Evolutionary conservation across 306 rosid genomes (phyloP).

Genomic region (Phaseolus lunatus): DNA sequence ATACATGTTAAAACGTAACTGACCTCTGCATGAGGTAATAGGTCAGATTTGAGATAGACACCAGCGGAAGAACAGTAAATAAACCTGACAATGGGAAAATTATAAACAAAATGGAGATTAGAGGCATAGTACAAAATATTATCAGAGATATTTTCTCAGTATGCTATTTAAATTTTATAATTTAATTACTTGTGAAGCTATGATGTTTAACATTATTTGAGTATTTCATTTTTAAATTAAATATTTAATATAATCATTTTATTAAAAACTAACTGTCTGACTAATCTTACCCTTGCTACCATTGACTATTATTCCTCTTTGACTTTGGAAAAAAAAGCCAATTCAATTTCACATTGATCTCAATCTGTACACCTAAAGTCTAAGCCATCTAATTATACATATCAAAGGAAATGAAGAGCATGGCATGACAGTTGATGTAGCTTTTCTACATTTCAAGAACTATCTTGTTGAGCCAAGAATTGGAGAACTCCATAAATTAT

Average conservation of each 20-base stretch:
- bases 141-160: background rate
- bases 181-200: background rate
- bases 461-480: conserved; percentile 10
- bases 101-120: background rate
- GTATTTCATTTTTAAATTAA: background rate
- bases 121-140: conserved; percentile 1
- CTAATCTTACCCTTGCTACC: conserved; percentile 14
- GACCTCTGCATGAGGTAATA: conserved; percentile 87
- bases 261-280: conserved; percentile 2
- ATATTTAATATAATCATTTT: background rate
- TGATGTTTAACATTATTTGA: background rate
- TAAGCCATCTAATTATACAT: background rate
- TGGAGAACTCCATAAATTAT: background rate
- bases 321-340: background rate
- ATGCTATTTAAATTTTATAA: background rate
- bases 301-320: background rate
- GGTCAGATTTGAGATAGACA: conserved; percentile 91
- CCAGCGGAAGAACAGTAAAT: conserved; percentile 99
- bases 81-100: conserved; percentile 63
- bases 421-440: background rate
- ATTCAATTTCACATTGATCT: background rate
- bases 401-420: conserved; percentile 11
- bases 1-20: conserved; percentile 42
- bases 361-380: background rate
- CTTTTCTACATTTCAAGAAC: conserved; percentile 1